Conservation (phyloP, 2,329 filamentous ascomycete genomes). For the Didymella sp. region DNA sequence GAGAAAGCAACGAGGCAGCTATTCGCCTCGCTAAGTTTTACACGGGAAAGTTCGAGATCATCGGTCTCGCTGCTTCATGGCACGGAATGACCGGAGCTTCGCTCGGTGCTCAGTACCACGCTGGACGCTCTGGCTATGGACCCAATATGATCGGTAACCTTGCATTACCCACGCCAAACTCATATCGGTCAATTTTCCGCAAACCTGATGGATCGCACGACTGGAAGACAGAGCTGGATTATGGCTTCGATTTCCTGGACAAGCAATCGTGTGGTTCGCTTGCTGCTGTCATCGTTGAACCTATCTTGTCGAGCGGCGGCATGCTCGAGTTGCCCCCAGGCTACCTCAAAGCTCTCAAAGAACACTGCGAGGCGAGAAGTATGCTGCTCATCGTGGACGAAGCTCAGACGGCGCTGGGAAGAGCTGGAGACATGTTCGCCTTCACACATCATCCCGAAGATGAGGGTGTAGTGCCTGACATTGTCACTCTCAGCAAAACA, state of each 20-base stretch:
- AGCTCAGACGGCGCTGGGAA: slow-evolving; percentile 47
- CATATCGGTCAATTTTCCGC: slow-evolving; percentile 68
- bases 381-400: slow-evolving; percentile 50
- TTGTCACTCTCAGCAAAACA: slow-evolving; percentile 67
- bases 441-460: slow-evolving; percentile 32
- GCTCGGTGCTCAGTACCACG: slow-evolving; percentile 61
- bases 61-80: slow-evolving; percentile 65
- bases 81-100: slow-evolving; percentile 67
- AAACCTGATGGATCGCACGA: slow-evolving; percentile 67
- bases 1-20: slow-evolving; percentile 61
- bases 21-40: slow-evolving; percentile 69
- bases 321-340: slow-evolving; percentile 66
- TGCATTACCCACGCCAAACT: slow-evolving; percentile 65
- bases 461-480: slow-evolving; percentile 55
- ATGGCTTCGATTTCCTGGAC: slow-evolving; percentile 67
- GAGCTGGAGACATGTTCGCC: slow-evolving; percentile 58
- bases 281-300: slow-evolving; percentile 69
- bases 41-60: slow-evolving; percentile 70
- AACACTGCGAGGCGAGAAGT: slow-evolving; percentile 44
- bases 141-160: slow-evolving; percentile 62
- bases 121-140: slow-evolving; percentile 58
- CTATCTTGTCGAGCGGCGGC: slow-evolving; percentile 65
- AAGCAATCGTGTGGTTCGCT: slow-evolving; percentile 66
- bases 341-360: slow-evolving; percentile 64
- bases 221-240: slow-evolving; percentile 71